Percentiles rank a stretch among this genome's conserved stretches.
phyloP scores from a whole-genome alignment of 1,284 basidiomycete species.

The Pyrrhoderma noxium region DNA sequence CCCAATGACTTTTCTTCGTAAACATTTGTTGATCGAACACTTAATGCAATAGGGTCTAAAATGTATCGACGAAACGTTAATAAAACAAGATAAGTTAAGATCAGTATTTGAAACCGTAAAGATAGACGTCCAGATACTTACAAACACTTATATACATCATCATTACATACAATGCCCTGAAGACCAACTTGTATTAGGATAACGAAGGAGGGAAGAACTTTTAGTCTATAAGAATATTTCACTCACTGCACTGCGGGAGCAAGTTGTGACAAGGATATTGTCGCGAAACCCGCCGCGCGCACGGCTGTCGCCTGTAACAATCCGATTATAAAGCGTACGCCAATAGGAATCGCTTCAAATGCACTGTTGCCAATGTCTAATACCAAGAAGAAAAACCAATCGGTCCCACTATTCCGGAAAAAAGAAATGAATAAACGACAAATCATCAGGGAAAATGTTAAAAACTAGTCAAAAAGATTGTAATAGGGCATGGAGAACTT shows the following conservation, averaged over 20 bases:
- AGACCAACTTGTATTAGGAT: slow-evolving; percentile 11
- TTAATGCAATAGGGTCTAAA: slow-evolving; percentile 64
- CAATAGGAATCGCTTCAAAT: slow-evolving; percentile 65
- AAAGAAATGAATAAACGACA: background rate
- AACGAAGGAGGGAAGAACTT: background rate
- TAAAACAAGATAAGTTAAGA: no score
- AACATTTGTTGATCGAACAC: slow-evolving; percentile 92
- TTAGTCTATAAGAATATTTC: slow-evolving; percentile 18
- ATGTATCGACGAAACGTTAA: no score
- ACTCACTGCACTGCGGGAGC: slow-evolving; percentile 81
- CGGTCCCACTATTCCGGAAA: slow-evolving; percentile 46
- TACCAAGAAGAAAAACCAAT: slow-evolving; percentile 85
- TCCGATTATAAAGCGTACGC: slow-evolving; percentile 57
- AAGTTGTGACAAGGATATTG: slow-evolving; percentile 60
- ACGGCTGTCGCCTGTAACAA: slow-evolving; percentile 74
- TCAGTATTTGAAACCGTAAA: no score
- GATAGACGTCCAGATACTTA: slow-evolving; percentile 41
- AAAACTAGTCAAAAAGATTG: background rate
- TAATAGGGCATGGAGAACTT: slow-evolving; percentile 22
- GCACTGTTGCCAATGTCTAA: slow-evolving; percentile 78
- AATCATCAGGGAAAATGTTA: background rate
- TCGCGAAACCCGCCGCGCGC: slow-evolving; percentile 82
- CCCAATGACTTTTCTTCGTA: slow-evolving; percentile 90
- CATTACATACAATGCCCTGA: slow-evolving; percentile 76
- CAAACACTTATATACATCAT: slow-evolving; percentile 85